Evolutionary conservation across 768 basidiomycete genomes (phyloP), one percentile per base, ranked within the genome.

Genomic region (Suillus alpinus): DNA sequence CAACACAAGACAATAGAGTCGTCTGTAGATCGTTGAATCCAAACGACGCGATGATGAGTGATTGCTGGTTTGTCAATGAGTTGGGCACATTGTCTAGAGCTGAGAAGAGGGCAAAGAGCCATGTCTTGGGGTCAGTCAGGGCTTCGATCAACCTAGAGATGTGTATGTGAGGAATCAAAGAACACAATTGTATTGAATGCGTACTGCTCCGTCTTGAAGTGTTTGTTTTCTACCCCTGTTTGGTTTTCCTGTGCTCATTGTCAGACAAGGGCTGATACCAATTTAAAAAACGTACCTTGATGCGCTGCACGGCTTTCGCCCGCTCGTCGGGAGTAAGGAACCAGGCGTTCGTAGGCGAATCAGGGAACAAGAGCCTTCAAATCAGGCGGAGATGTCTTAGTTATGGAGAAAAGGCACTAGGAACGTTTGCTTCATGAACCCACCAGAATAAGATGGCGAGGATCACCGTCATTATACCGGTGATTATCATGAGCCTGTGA

Each of bases 211-310:
- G 78, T 81, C 76, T 90, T 90, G 77, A 87, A 90, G 51, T 78
- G 77, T 69, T 91, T 91, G 67, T 87, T 89, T 73, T 89, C 88
- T 12, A 89, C 80, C 56, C 88, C 88, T 4, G 86, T 86, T 80
- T 89, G 86, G 62, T 89, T 88, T 68, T 75, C 79, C 81, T 83
- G 65, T 14, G 13, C 14, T 29, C 18, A 50, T n/a, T 8, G 37
- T 29, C 23, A 26, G 31, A 2, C 23, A 40, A 39, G 9, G 31
- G 49, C 23, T 23, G 7, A 37, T 37, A 12, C 4, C 34, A 31
- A 56, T 49, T 26, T 23, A 18, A 40, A 2, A 31, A 20, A 56
- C 67, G 6, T 20, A 82, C 83, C 75, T 85, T 83, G 62, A 89
- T 83, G 13, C 87, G 80, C 56, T 76, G 76, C 29, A 89, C 77